These are phyloP conservation scores for Solanum hybrid DNA, from an alignment of 305 asterid genomes.

Conservation along the genomic window DNA sequence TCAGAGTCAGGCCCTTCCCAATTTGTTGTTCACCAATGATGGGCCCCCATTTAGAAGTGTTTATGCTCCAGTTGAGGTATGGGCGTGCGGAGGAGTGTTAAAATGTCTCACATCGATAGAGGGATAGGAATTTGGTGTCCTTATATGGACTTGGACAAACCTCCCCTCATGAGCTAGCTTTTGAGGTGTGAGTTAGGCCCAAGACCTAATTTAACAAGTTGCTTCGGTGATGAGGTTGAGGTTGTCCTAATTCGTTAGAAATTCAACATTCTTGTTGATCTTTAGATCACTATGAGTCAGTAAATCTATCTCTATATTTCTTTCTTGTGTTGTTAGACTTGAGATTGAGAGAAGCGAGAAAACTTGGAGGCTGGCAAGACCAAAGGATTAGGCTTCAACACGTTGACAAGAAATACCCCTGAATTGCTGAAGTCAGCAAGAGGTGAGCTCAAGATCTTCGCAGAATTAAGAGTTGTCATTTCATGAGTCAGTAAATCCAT, in stretches of 20 bases:
- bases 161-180: too few species aligned
- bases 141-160: too few species aligned
- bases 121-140: too few species aligned
- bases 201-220: too few species aligned
- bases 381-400: slow-evolving; percentile 85
- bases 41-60: too few species aligned
- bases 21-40: too few species aligned
- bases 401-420: slow-evolving; percentile 75
- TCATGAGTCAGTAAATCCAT: neutral
- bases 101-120: too few species aligned
- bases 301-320: neutral
- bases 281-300: neutral
- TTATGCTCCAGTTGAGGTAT: too few species aligned
- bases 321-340: slow-evolving; percentile 18
- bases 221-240: slow-evolving; percentile 68
- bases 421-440: slow-evolving; percentile 83
- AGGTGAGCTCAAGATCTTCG: slow-evolving; percentile 28
- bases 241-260: neutral
- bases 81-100: too few species aligned
- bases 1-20: too few species aligned
- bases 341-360: slow-evolving; percentile 47
- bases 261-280: neutral
- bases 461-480: neutral
- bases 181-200: too few species aligned
- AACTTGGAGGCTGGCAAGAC: slow-evolving; percentile 76